Evolutionary conservation across 148 eudicot genomes (phyloP).

Genomic region (Rhododendron molle): DNA sequence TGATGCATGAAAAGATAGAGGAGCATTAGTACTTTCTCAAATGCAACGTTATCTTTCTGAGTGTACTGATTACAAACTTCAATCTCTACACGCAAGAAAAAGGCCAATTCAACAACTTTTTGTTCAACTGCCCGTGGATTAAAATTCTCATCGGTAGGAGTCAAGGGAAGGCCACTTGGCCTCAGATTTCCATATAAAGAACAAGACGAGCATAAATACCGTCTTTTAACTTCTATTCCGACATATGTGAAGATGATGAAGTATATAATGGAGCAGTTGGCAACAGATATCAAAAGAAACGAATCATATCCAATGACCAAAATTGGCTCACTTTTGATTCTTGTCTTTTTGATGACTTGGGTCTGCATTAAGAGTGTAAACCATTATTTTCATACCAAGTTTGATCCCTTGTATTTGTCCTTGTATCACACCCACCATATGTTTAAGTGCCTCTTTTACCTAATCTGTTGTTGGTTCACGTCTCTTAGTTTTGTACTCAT

Average conservation of each 20-base stretch:
- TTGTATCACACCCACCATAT: background rate
- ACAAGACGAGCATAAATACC: background rate
- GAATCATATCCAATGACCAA: background rate
- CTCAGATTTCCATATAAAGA: background rate
- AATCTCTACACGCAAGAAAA: background rate
- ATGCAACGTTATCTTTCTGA: background rate
- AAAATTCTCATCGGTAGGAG: background rate
- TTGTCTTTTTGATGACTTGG: background rate
- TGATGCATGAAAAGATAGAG: background rate
- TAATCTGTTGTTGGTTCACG: background rate
- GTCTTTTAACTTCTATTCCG: background rate
- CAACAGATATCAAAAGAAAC: background rate
- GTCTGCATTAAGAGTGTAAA: background rate
- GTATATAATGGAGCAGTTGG: background rate
- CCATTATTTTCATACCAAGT: background rate
- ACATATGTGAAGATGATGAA: background rate
- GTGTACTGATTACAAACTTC: background rate
- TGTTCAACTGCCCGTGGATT: background rate
- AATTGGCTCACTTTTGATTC: background rate
- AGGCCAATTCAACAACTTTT: background rate
- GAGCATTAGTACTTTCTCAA: too few relatives aligned
- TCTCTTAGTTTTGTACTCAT: background rate
- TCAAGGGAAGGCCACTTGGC: background rate
- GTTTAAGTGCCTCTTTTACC: background rate
- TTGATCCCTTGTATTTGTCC: conserved; percentile 4